Evolutionary conservation across 768 basidiomycete species (phyloP).

Genomic region (Trametes gibbosa): DNA sequence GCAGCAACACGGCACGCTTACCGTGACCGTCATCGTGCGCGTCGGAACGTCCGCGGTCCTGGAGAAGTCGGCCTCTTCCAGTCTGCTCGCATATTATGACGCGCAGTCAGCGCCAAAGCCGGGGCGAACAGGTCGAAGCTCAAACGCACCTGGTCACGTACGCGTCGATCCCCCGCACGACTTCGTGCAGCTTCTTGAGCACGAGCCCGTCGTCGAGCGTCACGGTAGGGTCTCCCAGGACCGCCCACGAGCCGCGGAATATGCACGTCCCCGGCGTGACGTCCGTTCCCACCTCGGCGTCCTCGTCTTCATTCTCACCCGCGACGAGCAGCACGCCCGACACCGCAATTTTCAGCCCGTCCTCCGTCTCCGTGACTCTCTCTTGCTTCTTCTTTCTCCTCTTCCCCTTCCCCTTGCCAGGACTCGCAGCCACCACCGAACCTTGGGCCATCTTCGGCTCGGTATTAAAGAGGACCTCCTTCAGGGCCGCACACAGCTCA

Average conservation of each 20-base stretch:
- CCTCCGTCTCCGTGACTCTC: neutral
- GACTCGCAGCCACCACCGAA: neutral
- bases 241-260: slow-evolving; percentile 12
- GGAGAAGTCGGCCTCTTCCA: neutral
- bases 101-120: neutral
- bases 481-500: neutral
- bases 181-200: slow-evolving; percentile 14
- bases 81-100: neutral
- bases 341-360: slow-evolving; percentile 1
- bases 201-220: slow-evolving; percentile 6
- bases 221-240: neutral
- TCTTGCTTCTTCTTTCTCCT: neutral
- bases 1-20: slow-evolving; percentile 13
- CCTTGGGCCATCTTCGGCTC: neutral
- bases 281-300: neutral
- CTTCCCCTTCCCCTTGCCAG: neutral
- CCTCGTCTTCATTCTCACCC: neutral
- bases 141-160: neutral
- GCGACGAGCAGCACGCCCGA: slow-evolving; percentile 8
- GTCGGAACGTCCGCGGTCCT: neutral
- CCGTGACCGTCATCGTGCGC: neutral
- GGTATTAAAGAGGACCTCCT: neutral
- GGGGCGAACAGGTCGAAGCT: neutral
- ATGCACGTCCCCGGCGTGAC: neutral
- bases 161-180: neutral